Base-by-base conservation (phyloP, 2,329 filamentous ascomycete genomes). In the Mycosphaerella arachidis region DNA sequence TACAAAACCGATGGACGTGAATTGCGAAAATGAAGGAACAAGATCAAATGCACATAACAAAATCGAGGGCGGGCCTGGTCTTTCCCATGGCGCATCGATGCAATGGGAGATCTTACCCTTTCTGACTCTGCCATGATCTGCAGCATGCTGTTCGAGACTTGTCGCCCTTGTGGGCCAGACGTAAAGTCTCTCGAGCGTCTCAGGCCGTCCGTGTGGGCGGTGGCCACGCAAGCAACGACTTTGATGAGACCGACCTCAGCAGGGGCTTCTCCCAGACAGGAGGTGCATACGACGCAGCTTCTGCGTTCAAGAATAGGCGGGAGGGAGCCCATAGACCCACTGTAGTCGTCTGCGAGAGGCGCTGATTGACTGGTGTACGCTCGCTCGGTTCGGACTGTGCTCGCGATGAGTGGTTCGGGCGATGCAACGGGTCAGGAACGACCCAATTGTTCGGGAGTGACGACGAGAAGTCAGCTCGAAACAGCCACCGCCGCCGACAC, bases 1-100 rank as follows among this genome's bases (percentile, higher is more conserved):
- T 48, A 67, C 58, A 45, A 31, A 58, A 58, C 53, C 53, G 62
- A 70, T 65, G 48, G 63, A 67, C 53, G 46, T 67, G 59, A 56
- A 58, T 66, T 56, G 60, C 63, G n/a, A 56, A 58, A 61, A 55
- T 55, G 48, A 45, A 48, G 48, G 45, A 57, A 55, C 53, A 55
- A 57, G 55, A 55, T 51, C 52, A 50, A 40, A 56, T 53, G 50
- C 57, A 29, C 37, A 53, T 50, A 48, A 53, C 33, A 59, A 53
- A 43, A 50, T 48, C 12, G 58, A 52, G 54, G 58, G 51, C 58
- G 54, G 48, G 52, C 27, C 16, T 56, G 52, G 50, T 45, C n/a
- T 31, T 35, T 16, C 30, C 55, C 53, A 51, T 55, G 52, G 60
- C 52, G 48, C 60, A 58, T 48, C 57, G 56, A 60, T 56, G 58